Conservation (phyloP, 2,329 filamentous ascomycete genomes). For the Neofusicoccum sp. region DNA sequence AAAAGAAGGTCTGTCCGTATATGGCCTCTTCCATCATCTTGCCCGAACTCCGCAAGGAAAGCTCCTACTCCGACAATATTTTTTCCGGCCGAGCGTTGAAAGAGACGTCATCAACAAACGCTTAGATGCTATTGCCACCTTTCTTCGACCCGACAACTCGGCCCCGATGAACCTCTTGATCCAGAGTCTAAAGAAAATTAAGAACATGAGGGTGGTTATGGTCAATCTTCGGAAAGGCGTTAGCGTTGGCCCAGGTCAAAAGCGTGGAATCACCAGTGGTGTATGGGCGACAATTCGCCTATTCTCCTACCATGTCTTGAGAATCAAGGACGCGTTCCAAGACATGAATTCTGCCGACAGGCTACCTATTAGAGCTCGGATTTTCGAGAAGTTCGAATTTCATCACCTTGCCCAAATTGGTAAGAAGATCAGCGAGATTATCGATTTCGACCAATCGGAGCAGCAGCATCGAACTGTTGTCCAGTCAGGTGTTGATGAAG, state of each 20-base stretch:
- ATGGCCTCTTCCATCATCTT: conserved; percentile 76
- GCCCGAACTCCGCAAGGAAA: conserved; percentile 81
- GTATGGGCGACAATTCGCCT: conserved; percentile 73
- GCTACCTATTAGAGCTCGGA: conserved; percentile 59
- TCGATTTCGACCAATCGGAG: conserved; percentile 80
- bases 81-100: conserved; percentile 76
- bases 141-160: conserved; percentile 70
- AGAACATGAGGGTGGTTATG: conserved; percentile 72
- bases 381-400: conserved; percentile 63
- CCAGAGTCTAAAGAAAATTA: conserved; percentile 68
- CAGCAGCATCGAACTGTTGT: conserved; percentile 74
- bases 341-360: conserved; percentile 58
- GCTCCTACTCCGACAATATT: conserved; percentile 71
- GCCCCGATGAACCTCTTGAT: conserved; percentile 58
- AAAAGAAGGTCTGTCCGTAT: conserved; percentile 83
- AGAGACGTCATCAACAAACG: conserved; percentile 69
- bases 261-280: conserved; percentile 62
- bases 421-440: conserved; percentile 68
- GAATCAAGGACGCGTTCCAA: conserved; percentile 65
- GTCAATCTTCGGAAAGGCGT: conserved; percentile 76
- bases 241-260: conserved; percentile 55
- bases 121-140: conserved; percentile 67
- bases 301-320: conserved; percentile 73
- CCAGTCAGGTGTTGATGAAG: conserved; percentile 67
- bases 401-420: conserved; percentile 66